Percentiles rank a stretch among this genome's conserved stretches.
phyloP scores from a whole-genome alignment of 345 rosid genomes.

The Melaleuca quinquenervia region DNA sequence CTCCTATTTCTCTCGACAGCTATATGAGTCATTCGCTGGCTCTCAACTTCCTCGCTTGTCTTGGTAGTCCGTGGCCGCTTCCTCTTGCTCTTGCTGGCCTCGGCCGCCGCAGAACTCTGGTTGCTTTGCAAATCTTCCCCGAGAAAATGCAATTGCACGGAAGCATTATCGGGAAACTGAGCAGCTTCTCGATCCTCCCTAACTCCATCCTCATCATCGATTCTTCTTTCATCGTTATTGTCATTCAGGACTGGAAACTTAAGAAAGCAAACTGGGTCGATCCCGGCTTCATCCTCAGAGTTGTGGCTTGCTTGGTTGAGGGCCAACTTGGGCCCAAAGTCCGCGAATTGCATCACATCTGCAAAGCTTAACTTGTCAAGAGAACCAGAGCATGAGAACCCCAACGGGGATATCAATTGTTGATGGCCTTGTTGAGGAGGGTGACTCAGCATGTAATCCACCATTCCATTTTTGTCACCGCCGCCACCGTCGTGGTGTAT shows the following conservation, averaged over 20 bases:
- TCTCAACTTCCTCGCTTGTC: conserved; percentile 88
- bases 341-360: conserved; percentile 87
- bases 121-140: conserved; percentile 26
- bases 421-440: conserved; percentile 28
- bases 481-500: neutral
- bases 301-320: conserved; percentile 43
- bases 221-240: neutral
- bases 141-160: conserved; percentile 42
- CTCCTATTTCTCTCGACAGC: conserved; percentile 88
- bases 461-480: conserved; percentile 23
- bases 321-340: conserved; percentile 68
- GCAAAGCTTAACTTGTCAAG: conserved; percentile 69
- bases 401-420: conserved; percentile 21
- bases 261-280: conserved; percentile 78
- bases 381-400: conserved; percentile 34
- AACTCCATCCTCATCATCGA: conserved; percentile 9
- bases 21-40: conserved; percentile 89
- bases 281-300: conserved; percentile 47
- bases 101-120: neutral
- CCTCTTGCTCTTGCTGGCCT: conserved; percentile 55
- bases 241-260: conserved; percentile 82
- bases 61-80: conserved; percentile 65
- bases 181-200: conserved; percentile 39
- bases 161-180: conserved; percentile 26
- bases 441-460: conserved; percentile 50